A percentile compares a stretch with the other conserved stretches of the same genome.
phyloP scores from a whole-genome alignment of 148 eudicot genomes.

The Fagopyrum esculentum region DNA sequence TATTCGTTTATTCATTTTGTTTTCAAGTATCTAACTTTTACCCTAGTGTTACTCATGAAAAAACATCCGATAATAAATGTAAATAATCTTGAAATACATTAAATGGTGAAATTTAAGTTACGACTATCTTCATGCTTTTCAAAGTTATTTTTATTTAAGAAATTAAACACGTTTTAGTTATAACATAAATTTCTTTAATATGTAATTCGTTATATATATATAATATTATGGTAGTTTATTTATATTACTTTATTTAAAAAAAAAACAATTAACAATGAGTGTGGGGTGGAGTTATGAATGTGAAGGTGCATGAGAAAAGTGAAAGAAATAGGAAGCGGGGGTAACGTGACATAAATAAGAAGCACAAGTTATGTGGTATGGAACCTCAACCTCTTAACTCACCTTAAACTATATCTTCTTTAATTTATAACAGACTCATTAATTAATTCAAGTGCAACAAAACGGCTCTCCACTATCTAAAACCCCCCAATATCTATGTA shows the following conservation, averaged over 20 bases:
- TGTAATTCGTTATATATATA: too few species aligned
- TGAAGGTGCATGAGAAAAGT: neutral
- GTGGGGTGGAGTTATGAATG: too few species aligned
- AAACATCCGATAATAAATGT: too few species aligned
- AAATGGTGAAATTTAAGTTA: too few species aligned
- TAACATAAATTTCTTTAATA: too few species aligned
- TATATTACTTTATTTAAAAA: neutral
- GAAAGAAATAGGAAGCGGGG: slow-evolving; percentile 1
- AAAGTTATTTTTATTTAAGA: too few species aligned
- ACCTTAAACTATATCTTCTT: neutral
- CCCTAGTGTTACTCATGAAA: neutral
- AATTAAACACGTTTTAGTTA: too few species aligned
- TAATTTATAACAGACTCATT: neutral
- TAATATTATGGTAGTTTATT: too few species aligned
- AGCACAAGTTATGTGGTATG: neutral
- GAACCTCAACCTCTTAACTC: slow-evolving; percentile 4
- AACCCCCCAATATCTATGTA: neutral
- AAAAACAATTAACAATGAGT: neutral
- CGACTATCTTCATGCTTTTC: too few species aligned
- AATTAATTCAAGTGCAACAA: slow-evolving; percentile 1
- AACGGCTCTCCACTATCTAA: neutral
- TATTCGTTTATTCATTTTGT: neutral
- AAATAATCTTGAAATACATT: too few species aligned
- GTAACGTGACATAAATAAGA: slow-evolving; percentile 3
- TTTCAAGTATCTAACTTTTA: neutral